Conservation (phyloP, 1,139 yeast genomes). For the Meyerozyma athensensis region DNA sequence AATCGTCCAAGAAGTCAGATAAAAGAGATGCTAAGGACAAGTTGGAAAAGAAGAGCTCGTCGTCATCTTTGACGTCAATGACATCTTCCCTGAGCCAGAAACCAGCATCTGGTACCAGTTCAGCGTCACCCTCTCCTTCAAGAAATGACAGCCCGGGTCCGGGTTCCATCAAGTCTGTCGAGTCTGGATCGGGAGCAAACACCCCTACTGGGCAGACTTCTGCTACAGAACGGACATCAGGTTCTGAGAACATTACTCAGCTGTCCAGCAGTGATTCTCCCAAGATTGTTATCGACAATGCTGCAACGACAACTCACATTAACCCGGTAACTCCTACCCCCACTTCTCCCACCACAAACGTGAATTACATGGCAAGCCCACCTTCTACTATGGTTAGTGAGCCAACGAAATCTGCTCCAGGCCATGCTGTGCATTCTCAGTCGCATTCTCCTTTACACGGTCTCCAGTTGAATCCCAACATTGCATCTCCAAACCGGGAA, state of each 20-base stretch:
- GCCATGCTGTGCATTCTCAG: conserved; percentile 21
- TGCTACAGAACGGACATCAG: no score
- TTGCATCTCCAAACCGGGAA: conserved; percentile 42
- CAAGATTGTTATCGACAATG: conserved; percentile 23
- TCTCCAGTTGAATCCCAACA: conserved; percentile 36
- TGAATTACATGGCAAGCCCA: conserved; percentile 7
- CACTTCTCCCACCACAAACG: conserved; percentile 9
- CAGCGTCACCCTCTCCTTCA: conserved; percentile 30
- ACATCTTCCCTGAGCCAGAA: conserved; percentile 34
- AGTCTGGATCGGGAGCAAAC: not conserved
- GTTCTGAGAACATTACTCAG: no score
- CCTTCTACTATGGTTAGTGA: conserved; percentile 15
- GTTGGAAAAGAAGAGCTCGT: conserved; percentile 9
- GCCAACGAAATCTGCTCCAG: conserved; percentile 13
- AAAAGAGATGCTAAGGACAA: conserved; percentile 25
- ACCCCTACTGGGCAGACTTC: no score
- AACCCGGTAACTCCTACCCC: conserved; percentile 16
- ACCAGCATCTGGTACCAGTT: conserved; percentile 26
- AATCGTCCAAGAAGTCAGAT: conserved; percentile 35
- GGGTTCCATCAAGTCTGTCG: conserved; percentile 22
- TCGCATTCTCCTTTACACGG: conserved; percentile 24
- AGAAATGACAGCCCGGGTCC: conserved; percentile 29
- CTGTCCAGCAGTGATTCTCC: conserved; percentile 19
- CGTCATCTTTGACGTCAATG: conserved; percentile 11
- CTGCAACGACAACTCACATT: conserved; percentile 5